Percentiles rank a stretch among this genome's conserved stretches.
These are phyloP conservation scores for Alternaria sp. DNA, from an alignment of 2,329 filamentous ascomycete genomes.

Conservation along the genomic window DNA sequence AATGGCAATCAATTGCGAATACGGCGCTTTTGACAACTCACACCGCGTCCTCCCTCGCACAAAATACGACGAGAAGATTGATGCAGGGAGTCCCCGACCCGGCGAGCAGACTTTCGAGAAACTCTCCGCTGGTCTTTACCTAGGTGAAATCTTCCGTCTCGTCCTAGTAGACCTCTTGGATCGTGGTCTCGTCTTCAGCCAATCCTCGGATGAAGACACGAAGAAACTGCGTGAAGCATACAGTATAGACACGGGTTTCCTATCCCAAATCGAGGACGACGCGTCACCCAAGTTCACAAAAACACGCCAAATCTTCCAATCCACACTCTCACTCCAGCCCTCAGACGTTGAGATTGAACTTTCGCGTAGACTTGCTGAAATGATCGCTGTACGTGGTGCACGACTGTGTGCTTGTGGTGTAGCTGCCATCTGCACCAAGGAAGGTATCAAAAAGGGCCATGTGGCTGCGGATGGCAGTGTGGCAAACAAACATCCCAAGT, in stretches of 20 bases:
- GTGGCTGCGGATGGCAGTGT: conserved; percentile 53
- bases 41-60: conserved; percentile 86
- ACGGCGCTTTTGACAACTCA: conserved; percentile 96
- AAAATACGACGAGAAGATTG: conserved; percentile 63
- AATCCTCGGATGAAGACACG: conserved; percentile 68
- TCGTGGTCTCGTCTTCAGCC: conserved; percentile 73
- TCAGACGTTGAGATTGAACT: conserved; percentile 40
- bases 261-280: conserved; percentile 82
- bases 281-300: conserved; percentile 27
- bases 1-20: conserved; percentile 98
- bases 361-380: conserved; percentile 40
- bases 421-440: conserved; percentile 50
- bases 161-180: conserved; percentile 66
- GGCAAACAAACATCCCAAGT: conserved; percentile 54
- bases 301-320: conserved; percentile 34
- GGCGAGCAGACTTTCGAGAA: conserved; percentile 59
- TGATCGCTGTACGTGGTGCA: conserved; percentile 48
- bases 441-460: conserved; percentile 43
- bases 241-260: conserved; percentile 85
- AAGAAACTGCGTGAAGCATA: conserved; percentile 78
- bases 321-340: conserved; percentile 32
- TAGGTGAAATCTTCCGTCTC: conserved; percentile 57
- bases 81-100: conserved; percentile 56
- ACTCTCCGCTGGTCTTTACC: conserved; percentile 57
- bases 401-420: conserved; percentile 52